Evolutionary conservation across 352 stramenopile species (phyloP).

Genomic region (Phytophthora sojae): DNA sequence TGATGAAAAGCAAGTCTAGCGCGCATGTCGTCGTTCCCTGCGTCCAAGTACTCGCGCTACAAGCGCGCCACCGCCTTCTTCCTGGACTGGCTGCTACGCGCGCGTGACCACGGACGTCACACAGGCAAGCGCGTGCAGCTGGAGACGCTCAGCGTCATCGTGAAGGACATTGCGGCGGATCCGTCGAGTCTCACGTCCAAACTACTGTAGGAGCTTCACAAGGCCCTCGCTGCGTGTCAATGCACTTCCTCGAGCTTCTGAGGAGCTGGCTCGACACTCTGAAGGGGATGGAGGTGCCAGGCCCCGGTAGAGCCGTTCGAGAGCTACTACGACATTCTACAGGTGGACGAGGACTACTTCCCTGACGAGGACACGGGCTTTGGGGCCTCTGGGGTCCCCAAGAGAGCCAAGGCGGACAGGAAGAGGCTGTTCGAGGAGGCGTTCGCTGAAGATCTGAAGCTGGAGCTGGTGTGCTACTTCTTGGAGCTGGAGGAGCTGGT

Average conservation of each 20-base stretch:
- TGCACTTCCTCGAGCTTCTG: constrained; percentile 10
- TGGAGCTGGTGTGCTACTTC: constrained; percentile 36
- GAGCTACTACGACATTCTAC: constrained; percentile 38
- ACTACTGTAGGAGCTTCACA: constrained; percentile 12
- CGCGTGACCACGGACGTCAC: not conserved
- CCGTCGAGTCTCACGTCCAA: constrained; percentile 1
- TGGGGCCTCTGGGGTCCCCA: not conserved
- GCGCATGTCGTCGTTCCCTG: not conserved
- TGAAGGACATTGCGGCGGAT: constrained; percentile 10
- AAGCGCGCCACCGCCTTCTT: constrained; percentile 6
- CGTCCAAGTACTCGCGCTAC: constrained; percentile 10
- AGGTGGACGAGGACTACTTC: constrained; percentile 28
- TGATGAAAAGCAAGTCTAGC: too few relatives aligned
- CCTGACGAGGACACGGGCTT: not conserved
- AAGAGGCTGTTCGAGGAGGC: constrained; percentile 23
- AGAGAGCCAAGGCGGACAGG: constrained; percentile 2
- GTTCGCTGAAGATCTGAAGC: constrained; percentile 34
- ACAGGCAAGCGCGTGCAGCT: not conserved
- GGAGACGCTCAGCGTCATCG: not conserved
- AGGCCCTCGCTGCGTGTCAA: constrained; percentile 22
- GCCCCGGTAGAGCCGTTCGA: not conserved
- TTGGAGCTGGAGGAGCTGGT: constrained; percentile 37
- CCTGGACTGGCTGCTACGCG: not conserved
- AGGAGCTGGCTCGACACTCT: not conserved
- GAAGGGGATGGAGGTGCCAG: not conserved